Evolutionary conservation across 192 early-diverging fungal species (phyloP).

Genomic region (Umbelopsis sp.): DNA sequence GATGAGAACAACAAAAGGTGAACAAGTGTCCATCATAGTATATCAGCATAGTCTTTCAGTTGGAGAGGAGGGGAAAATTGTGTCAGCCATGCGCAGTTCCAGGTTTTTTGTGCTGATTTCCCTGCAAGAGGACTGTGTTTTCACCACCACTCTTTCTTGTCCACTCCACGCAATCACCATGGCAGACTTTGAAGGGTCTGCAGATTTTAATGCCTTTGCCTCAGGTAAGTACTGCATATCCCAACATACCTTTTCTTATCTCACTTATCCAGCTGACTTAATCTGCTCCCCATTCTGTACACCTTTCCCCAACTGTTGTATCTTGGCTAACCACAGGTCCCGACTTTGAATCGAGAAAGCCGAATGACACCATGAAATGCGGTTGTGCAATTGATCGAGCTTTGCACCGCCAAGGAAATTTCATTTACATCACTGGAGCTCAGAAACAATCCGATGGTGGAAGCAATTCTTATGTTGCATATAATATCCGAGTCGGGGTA

Average conservation of each 20-base stretch:
- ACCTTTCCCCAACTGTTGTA: not conserved
- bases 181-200: slow-evolving; percentile 13
- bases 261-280: too few relatives aligned
- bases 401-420: slow-evolving; percentile 37
- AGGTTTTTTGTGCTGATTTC: too few relatives aligned
- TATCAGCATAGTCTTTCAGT: too few relatives aligned
- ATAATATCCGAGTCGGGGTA: slow-evolving; percentile 57
- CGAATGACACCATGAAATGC: slow-evolving; percentile 14
- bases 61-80: too few relatives aligned
- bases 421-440: slow-evolving; percentile 49
- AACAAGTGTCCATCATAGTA: too few relatives aligned
- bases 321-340: not conserved
- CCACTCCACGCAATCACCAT: not conserved
- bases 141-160: not conserved
- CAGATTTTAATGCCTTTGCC: slow-evolving; percentile 14
- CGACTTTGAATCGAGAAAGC: not conserved
- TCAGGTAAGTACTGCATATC: not conserved
- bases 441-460: slow-evolving; percentile 52
- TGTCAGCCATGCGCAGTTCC: too few relatives aligned
- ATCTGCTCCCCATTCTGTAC: not conserved
- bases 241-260: too few relatives aligned
- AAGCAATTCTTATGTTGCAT: slow-evolving; percentile 52
- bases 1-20: too few relatives aligned
- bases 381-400: slow-evolving; percentile 41
- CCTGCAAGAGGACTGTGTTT: not conserved